Evolutionary conservation across 2,329 filamentous ascomycete species (phyloP), one percentile per base, ranked within the genome.

Genomic region (Saccharata proteae): DNA sequence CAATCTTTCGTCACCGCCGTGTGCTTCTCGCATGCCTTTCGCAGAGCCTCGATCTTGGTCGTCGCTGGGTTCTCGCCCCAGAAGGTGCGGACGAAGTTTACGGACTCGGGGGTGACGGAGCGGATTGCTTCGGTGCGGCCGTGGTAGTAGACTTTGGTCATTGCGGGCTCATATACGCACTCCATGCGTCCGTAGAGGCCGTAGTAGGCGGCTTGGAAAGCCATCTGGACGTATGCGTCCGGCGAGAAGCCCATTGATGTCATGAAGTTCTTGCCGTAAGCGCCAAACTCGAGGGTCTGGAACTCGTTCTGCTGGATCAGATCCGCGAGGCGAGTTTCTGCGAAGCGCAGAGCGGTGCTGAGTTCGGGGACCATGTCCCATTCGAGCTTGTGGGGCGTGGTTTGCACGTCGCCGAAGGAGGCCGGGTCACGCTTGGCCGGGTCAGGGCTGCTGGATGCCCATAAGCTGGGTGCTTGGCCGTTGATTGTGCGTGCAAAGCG

Each of bases 171-270:
- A 53, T 98, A 98, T 0, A 86, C 90, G 51, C 84, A 93, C 55
- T 96, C 90, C 1, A 93, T 74, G 4, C 84, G 76, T 3, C 90
- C 90, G 46, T 96, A 98, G 6, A 98, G 69, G 2, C 90, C 90
- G 48, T 94, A 98, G 62, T 98, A 96, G 1, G 90, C 88, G 4
- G 88, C 88, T 55, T 98, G 90, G 62, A 94, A 94, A 0, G 90
- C 90, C 88, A 98, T 96, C 56, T 98, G 90, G 13, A 98, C 82
- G 51, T 93, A 98, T 0, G 90, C 90, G 52, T 96, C 90, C 0
- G 90, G 88, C 0, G 88, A 96, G 58, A 96, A 92, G 6, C 88
- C 88, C 77, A 92, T 92, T 0, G 80, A 84, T 0, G 85, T 96
- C 57, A 98, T 94, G 51, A 94, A 94, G 56, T 90, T 93, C 65